Base-by-base conservation (phyloP, 257 asterid species). In the Cinchona pubescens region DNA sequence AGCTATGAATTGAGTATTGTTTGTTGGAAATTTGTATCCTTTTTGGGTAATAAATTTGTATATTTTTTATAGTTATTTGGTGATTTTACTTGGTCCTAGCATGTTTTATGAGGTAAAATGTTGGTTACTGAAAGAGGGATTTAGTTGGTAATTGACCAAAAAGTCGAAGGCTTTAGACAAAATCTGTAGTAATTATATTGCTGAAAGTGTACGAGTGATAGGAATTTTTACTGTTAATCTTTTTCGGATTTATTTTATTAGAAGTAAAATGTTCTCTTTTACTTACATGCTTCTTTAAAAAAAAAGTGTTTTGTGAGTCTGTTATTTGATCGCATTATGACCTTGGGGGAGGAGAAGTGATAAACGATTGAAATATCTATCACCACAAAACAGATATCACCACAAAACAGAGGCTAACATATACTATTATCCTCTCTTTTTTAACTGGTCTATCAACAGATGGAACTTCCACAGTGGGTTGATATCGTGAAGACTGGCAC, bases 401-500 rank as follows among this genome's bases (percentile, higher is more conserved):
- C 21, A 21, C 6, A 45, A 13, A 21, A 2, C 38, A 0, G 21
- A 55, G 10, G 51, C 23, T 37, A 15, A 71, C 29, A 34, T 23
- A 45, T 45, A 11, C 13, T 27, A 29, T 23, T 23, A 27, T 3
- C 11, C n/a, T 34, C 45, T 21, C 7, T 38, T 45, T 11, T 63
- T 12, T 34, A 32, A 59, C 38, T 45, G 5, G 29, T 29, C 30
- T 23, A 18, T 66, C 8, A 3, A 60, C 59, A 92, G 97, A 85
- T 93, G 81, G 97, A 91, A 88, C 96, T 93, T 27, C 97, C 98
- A 0, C 91, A 85, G 78, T 93, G 97, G 97, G 87, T 90, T 37
- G 98, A 93, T 73, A 86, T 93, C 27, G 97, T 93, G 85, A 93
- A 93, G 79, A 93, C 97, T 30, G 98, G 93, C 29, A 91, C 86